A percentile compares a stretch with the other conserved stretches of the same genome.
phyloP scores from a whole-genome alignment of 179 eudicot species.

The Gypsophila paniculata region DNA sequence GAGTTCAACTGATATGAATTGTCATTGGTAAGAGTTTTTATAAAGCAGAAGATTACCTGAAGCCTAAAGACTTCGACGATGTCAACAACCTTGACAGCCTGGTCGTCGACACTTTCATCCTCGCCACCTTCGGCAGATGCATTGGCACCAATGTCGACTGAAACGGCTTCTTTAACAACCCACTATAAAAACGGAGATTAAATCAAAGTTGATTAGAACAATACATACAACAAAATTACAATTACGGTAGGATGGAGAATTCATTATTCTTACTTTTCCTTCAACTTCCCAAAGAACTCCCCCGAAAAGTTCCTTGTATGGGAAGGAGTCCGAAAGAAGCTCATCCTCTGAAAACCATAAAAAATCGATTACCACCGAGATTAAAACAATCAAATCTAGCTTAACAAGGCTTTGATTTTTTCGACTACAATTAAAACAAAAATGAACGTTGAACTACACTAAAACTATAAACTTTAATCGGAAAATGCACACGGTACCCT shows the following conservation, averaged over 20 bases:
- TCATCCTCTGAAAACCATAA: slow-evolving; percentile 73
- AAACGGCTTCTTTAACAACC: slow-evolving; percentile 57
- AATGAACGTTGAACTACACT: too few species aligned
- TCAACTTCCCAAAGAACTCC: slow-evolving; percentile 78
- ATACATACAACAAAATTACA: neutral
- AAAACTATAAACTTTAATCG: too few species aligned
- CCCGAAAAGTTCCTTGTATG: slow-evolving; percentile 58
- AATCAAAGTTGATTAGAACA: neutral
- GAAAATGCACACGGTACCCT: too few species aligned
- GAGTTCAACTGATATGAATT: too few species aligned
- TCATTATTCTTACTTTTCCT: slow-evolving; percentile 50
- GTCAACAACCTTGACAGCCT: slow-evolving; percentile 63
- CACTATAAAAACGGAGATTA: slow-evolving; percentile 37
- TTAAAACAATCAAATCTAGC: too few species aligned
- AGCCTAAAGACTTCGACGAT: slow-evolving; percentile 81
- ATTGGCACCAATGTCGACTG: slow-evolving; percentile 73
- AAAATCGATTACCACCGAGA: too few species aligned
- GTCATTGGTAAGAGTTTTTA: too few species aligned
- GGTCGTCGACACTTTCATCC: slow-evolving; percentile 77
- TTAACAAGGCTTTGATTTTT: too few species aligned
- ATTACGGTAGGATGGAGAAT: too few species aligned
- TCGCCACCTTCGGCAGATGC: slow-evolving; percentile 86
- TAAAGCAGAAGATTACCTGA: too few species aligned
- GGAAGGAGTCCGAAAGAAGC: slow-evolving; percentile 75
- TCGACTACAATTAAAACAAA: too few species aligned